Base-by-base conservation (phyloP, 1,284 basidiomycete species). In the Moesziomyces parantarcticus region DNA sequence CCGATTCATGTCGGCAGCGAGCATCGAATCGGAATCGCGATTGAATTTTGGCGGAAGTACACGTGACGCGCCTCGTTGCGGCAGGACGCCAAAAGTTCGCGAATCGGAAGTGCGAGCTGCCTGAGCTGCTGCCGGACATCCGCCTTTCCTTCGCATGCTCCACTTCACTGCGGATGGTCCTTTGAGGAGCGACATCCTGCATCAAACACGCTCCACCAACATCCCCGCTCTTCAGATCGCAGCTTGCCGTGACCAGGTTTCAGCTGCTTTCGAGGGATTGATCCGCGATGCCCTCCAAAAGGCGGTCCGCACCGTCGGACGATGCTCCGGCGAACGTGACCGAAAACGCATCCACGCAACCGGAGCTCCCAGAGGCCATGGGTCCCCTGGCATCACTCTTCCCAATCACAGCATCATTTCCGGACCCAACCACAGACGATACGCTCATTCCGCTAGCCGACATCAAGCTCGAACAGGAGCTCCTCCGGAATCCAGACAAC, bases 401-500 rank as follows among this genome's bases (percentile, higher is more conserved):
- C 80, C 92, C 94, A 18, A 86, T 97, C 69, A 92, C 94, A 5
- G 88, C 88, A 51, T 94, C 96, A 11, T 87, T 91, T 50, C 96
- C 96, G 13, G 91, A 88, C 9, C 94, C 94, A 10, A 86, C 88
- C 48, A 91, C 89, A 2, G 90, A 94, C 79, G 87, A 91, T 18
- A 87, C 90, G 59, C 87, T 98, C 53, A 88, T 98, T 74, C 88
- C 90, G 3, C 85, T 89, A 29, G 87, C 89, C 51, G 94, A 98
- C 84, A 84, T 97, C 36, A 88, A 90, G 66, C 90, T 93, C 44
- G 97, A 98, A 86, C 94, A 99, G 85, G 96, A 99, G 85, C 88
- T 99, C n/a, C 87, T 95, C 34, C 89, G 93, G 68, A 97, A 98
- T 85, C 92, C 93, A 3, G 88, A 89, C 62, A 97, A 95, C 60